Evolutionary conservation across 495 filamentous ascomycete genomes (phyloP), one percentile per base, ranked within the genome.

Genomic region (Aspergillus coremiiformis): DNA sequence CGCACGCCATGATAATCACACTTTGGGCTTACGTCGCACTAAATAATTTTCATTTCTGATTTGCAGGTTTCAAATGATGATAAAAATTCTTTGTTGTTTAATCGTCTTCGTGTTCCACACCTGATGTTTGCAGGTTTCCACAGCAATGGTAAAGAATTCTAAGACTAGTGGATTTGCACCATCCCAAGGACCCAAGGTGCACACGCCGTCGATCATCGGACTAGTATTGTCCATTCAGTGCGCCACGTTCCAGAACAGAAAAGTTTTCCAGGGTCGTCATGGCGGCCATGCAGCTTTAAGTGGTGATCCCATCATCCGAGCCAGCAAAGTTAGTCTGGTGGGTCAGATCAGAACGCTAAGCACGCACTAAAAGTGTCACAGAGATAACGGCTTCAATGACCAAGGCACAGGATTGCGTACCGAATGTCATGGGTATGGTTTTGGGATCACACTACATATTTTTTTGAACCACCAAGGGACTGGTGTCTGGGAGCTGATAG

Each of bases 1-100:
- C 54, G 49, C 54, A 57, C 53, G 19, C 54, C 8, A 52, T 57
- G 49, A 57, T n/a, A 52, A 49, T 52, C 49, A 57, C 46, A 15
- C 46, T n/a, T 44, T 23, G 39, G 32, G 39, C 24, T 49, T 20
- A 21, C 17, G 17, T 41, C 17, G 37, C 24, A 27, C 9, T 15
- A 21, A 21, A 41, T 6, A 8, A 3, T 6, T 21, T 41, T 17
- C 0, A 41, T 20, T 41, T 37, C 17, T 19, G 2, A 17, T 9
- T 4, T 15, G n/a, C n/a, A 37, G 4, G 32, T 15, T 37, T 37
- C 17, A 17, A 37, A 6, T 15, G 3, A 15, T 1, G 10, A 32
- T 26, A 32, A 32, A 46, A 32, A 39, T 9, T 32, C 11, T 32
- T 10, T 2, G 6, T 32, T 8, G 2, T 8, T 10, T 9, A 32